Conservation (phyloP, 257 asterid genomes). For the Echium plantagineum region DNA sequence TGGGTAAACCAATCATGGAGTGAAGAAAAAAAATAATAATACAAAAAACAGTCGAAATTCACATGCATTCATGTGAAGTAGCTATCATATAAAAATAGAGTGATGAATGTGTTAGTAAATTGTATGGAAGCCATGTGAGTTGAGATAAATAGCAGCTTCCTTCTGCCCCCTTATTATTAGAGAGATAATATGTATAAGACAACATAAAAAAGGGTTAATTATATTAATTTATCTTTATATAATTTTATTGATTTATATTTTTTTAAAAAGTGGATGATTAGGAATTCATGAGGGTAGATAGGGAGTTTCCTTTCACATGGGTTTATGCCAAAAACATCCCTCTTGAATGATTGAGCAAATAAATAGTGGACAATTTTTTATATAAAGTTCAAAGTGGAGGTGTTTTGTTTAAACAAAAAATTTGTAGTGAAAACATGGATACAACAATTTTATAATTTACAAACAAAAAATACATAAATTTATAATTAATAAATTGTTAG, state of each 20-base stretch:
- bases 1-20: no score
- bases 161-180: background rate
- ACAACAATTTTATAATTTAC: no score
- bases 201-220: background rate
- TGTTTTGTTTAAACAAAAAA: no score
- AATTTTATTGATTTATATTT: no score
- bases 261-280: no score
- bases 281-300: background rate
- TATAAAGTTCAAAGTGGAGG: background rate
- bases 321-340: background rate
- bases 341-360: background rate
- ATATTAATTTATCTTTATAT: no score
- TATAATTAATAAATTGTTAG: no score
- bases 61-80: background rate
- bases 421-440: no score
- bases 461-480: no score
- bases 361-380: no score
- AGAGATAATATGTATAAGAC: background rate
- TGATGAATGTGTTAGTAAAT: background rate
- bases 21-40: no score
- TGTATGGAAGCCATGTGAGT: background rate
- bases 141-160: background rate
- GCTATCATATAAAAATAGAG: background rate
- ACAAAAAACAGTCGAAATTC: background rate
- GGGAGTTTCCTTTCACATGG: constrained; percentile 32